These are phyloP conservation scores for Bassia scoparia DNA, from an alignment of 148 eudicot species.

Conservation along the genomic window DNA sequence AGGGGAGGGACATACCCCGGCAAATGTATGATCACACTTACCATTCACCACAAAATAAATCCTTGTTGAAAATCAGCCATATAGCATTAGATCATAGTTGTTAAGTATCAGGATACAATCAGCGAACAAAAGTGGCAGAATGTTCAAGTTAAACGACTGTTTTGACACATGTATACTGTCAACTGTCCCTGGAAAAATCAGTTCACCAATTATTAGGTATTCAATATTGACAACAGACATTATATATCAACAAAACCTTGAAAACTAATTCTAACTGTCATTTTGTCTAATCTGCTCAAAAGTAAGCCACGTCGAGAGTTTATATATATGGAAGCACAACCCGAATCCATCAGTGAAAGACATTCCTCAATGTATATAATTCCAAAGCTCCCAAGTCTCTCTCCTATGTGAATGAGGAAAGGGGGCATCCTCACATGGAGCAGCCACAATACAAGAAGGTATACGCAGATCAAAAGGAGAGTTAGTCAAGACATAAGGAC, in stretches of 20 bases:
- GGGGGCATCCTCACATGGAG: slow-evolving; percentile 61
- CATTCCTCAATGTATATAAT: slow-evolving; percentile 4
- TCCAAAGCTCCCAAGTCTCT: slow-evolving; percentile 1
- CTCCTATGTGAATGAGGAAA: slow-evolving; percentile 1
- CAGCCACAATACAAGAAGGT: no score
- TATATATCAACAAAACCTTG: slow-evolving; percentile 1
- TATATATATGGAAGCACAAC: not conserved
- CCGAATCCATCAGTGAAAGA: slow-evolving; percentile 16
- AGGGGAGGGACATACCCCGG: no score
- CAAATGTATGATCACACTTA: no score
- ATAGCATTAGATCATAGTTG: no score
- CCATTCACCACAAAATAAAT: no score
- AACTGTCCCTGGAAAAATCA: slow-evolving; percentile 14
- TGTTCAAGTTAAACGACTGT: not conserved
- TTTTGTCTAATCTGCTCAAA: slow-evolving; percentile 13
- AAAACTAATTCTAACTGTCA: slow-evolving; percentile 13
- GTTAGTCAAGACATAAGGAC: slow-evolving; percentile 39
- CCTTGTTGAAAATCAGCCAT: no score
- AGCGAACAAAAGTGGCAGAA: no score
- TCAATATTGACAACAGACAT: not conserved
- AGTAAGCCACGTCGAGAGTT: not conserved
- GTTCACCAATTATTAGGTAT: slow-evolving; percentile 1
- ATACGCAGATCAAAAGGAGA: slow-evolving; percentile 26
- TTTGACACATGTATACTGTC: not conserved
- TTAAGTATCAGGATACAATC: no score